A percentile compares a stretch with the other conserved stretches of the same genome.
Conservation (phyloP, 192 early-diverging fungal species). For the Linnemannia schmuckeri region DNA sequence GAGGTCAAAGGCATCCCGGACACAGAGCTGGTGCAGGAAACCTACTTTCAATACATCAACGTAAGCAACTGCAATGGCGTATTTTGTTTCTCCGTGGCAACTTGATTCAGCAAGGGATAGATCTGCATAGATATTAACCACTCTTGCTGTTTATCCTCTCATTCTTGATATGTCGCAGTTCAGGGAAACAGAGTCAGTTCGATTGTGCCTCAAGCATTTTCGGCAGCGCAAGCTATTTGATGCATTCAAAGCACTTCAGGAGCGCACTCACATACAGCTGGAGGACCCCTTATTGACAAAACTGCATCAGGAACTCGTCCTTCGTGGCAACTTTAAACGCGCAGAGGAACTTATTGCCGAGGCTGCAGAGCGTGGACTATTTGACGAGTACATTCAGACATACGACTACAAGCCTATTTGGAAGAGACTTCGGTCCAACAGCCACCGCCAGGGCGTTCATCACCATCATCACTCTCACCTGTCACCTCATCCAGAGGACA, state of each 20-base stretch:
- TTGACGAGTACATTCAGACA: conserved; percentile 76
- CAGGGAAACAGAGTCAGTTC: conserved; percentile 83
- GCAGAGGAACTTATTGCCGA: conserved; percentile 80
- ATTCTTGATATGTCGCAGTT: conserved; percentile 52
- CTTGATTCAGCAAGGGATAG: background rate
- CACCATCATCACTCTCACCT: conserved; percentile 49
- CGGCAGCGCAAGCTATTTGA: conserved; percentile 82
- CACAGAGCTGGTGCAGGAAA: conserved; percentile 74
- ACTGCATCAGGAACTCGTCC: conserved; percentile 76
- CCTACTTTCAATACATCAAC: conserved; percentile 71
- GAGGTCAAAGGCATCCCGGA: conserved; percentile 87
- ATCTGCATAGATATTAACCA: background rate
- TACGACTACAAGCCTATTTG: conserved; percentile 77
- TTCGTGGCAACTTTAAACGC: conserved; percentile 78
- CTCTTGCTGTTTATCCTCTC: background rate
- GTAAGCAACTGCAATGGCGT: conserved; percentile 56
- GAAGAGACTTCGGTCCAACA: conserved; percentile 39
- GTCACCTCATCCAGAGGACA: conserved; percentile 14
- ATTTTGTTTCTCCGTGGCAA: too few relatives aligned
- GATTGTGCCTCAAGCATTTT: conserved; percentile 92
- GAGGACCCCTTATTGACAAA: conserved; percentile 88
- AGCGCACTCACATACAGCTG: conserved; percentile 70
- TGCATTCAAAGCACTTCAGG: conserved; percentile 78
- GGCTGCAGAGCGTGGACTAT: conserved; percentile 74
- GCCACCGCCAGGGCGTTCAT: conserved; percentile 25